phyloP scores from a whole-genome alignment of 345 rosid species.

The Ceriops zippeliana region DNA sequence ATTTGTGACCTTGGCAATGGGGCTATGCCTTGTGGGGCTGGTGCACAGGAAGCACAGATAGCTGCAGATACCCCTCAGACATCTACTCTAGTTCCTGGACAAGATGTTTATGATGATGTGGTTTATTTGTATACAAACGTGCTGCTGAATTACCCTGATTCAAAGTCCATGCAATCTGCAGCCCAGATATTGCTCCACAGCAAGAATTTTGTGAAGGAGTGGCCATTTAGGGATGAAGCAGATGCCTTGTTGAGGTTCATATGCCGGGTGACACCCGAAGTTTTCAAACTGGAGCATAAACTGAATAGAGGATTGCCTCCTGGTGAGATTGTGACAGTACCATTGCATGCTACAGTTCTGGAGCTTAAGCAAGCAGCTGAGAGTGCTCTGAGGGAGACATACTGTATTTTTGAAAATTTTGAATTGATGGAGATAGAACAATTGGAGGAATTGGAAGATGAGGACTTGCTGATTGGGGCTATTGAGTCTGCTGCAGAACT shows the following conservation, averaged over 20 bases:
- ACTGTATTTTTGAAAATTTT: conserved; percentile 50
- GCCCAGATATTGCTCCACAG: conserved; percentile 59
- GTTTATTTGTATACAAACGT: conserved; percentile 45
- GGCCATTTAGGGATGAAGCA: conserved; percentile 52
- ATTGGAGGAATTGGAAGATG: conserved; percentile 43
- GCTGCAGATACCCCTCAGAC: conserved; percentile 16
- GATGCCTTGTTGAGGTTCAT: conserved; percentile 46
- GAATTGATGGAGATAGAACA: conserved; percentile 49
- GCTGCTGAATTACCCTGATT: conserved; percentile 51
- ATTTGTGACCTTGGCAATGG: conserved; percentile 45
- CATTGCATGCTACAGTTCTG: conserved; percentile 55
- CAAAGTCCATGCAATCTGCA: conserved; percentile 45
- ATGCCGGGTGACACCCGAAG: conserved; percentile 48
- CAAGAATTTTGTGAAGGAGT: conserved; percentile 72
- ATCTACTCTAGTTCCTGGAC: conserved; percentile 34
- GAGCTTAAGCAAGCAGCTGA: conserved; percentile 65
- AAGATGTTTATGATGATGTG: conserved; percentile 55
- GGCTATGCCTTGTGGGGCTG: background rate
- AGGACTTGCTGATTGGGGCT: conserved; percentile 43
- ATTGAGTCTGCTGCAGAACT: conserved; percentile 51
- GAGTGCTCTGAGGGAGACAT: conserved; percentile 61
- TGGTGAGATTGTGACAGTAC: conserved; percentile 58
- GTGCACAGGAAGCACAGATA: conserved; percentile 19
- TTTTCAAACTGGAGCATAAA: conserved; percentile 26
- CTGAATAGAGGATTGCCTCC: conserved; percentile 32